These are phyloP conservation scores for Crithidia fasciculata DNA, from an alignment of 208 protist species.

Conservation along the genomic window DNA sequence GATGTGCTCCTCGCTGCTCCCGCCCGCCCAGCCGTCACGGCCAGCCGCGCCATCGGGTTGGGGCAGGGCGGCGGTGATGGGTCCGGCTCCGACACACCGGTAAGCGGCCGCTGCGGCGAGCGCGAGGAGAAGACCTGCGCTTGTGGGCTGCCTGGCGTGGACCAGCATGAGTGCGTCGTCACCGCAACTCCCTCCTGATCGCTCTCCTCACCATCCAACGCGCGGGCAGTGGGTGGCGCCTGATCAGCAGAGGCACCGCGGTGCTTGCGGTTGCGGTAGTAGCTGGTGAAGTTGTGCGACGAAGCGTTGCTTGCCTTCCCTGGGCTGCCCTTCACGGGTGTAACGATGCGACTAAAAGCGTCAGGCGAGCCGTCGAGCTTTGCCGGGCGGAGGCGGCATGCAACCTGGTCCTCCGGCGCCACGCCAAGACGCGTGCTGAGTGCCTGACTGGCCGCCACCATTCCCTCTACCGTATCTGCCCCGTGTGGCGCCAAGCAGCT, in stretches of 20 bases:
- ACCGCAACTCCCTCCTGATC: background rate
- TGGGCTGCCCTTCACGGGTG: slow-evolving; percentile 1
- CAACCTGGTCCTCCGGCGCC: slow-evolving; percentile 25
- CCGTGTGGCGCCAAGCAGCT: slow-evolving; percentile 49
- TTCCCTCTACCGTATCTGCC: slow-evolving; percentile 28
- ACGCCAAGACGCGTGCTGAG: slow-evolving; percentile 36
- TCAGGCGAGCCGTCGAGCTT: background rate
- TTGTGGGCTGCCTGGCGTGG: slow-evolving; percentile 3
- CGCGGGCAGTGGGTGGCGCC: slow-evolving; percentile 32
- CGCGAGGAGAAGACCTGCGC: background rate
- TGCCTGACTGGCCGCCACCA: slow-evolving; percentile 23
- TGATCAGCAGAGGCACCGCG: background rate
- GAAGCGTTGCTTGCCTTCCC: slow-evolving; percentile 12
- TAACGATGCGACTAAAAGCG: background rate
- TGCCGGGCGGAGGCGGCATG: slow-evolving; percentile 6
- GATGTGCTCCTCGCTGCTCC: background rate
- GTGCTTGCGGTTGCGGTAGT: slow-evolving; percentile 29
- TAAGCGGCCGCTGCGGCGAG: slow-evolving; percentile 1
- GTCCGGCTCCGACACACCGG: slow-evolving; percentile 5
- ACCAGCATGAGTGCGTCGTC: slow-evolving; percentile 1
- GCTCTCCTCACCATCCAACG: slow-evolving; percentile 10
- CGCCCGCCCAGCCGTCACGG: background rate
- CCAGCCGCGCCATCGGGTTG: background rate
- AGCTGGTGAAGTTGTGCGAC: slow-evolving; percentile 51
- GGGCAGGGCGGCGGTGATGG: slow-evolving; percentile 8